phyloP scores from a whole-genome alignment of 2,329 filamentous ascomycete species.

The Diaporthe sp. region DNA sequence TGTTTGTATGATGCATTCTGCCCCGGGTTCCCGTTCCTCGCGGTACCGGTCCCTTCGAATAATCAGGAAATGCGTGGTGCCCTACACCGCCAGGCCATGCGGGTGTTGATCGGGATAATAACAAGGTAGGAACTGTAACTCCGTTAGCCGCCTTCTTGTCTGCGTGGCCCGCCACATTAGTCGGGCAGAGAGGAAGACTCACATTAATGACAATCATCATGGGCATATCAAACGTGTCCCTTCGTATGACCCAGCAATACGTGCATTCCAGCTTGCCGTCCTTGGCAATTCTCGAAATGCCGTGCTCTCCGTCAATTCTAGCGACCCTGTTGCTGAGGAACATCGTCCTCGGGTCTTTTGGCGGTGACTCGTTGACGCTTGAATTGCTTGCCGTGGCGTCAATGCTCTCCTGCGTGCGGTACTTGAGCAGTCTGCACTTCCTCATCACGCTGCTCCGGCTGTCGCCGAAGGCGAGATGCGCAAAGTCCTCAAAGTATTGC shows the following conservation, averaged over 20 bases:
- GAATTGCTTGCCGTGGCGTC: conserved; percentile 50
- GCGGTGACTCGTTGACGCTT: conserved; percentile 56
- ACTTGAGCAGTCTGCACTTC: conserved; percentile 89
- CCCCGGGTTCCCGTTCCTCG: not conserved
- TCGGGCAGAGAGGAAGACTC: conserved; percentile 61
- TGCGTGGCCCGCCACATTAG: not conserved
- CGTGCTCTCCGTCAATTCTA: conserved; percentile 79
- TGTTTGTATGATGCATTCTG: conserved; percentile 33
- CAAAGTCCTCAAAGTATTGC: conserved; percentile 96
- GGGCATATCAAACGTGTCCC: conserved; percentile 97
- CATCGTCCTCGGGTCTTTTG: conserved; percentile 60
- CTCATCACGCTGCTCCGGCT: conserved; percentile 87
- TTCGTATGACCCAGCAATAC: conserved; percentile 97
- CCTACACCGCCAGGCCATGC: conserved; percentile 65
- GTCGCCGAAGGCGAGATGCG: conserved; percentile 91
- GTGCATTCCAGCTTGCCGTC: conserved; percentile 95
- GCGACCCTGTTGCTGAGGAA: conserved; percentile 73
- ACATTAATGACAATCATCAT: conserved; percentile 99
- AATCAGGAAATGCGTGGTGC: conserved; percentile 8
- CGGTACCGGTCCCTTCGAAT: not conserved
- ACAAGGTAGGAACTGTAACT: conserved; percentile 68
- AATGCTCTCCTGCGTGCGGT: conserved; percentile 79
- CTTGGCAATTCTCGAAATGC: conserved; percentile 84
- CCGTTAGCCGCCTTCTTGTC: conserved; percentile 17
- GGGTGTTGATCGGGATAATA: conserved; percentile 71